Percentiles rank a stretch among this genome's conserved stretches.
Conservation (phyloP, 1,284 basidiomycete genomes). For the Papiliotrema flavescens region DNA sequence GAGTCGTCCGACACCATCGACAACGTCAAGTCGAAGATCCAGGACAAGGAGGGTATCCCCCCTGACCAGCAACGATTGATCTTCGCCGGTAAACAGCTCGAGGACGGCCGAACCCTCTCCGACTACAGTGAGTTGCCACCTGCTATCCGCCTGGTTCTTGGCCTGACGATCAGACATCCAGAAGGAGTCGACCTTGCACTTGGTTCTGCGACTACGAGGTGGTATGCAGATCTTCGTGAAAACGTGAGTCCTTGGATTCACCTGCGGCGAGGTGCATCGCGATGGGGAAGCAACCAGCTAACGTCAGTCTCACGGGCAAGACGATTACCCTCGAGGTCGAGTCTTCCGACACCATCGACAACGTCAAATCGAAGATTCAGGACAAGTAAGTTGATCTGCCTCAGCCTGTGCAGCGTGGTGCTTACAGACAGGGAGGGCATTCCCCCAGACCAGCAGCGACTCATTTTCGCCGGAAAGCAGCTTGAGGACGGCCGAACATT, state of each 20-base stretch:
- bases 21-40: constrained; percentile 95
- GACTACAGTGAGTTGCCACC: constrained; percentile 61
- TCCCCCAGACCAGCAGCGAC: constrained; percentile 80
- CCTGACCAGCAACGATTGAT: constrained; percentile 92
- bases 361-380: constrained; percentile 94
- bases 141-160: too few species aligned
- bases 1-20: constrained; percentile 90
- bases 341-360: constrained; percentile 88
- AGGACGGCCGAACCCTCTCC: constrained; percentile 83
- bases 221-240: constrained; percentile 97
- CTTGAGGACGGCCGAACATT: constrained; percentile 90
- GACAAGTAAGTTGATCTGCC: constrained; percentile 57
- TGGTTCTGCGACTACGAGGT: constrained; percentile 95
- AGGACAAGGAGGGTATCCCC: constrained; percentile 86
- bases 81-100: constrained; percentile 97
- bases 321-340: constrained; percentile 94
- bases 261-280: too few species aligned
- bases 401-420: too few species aligned
- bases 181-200: constrained; percentile 98
- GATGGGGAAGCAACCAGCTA: too few species aligned
- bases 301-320: constrained; percentile 87
- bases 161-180: constrained; percentile 63
- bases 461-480: constrained; percentile 99
- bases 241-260: constrained; percentile 53
- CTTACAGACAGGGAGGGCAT: constrained; percentile 61